Conservation (phyloP, 2,329 filamentous ascomycete genomes). For the Monilinia aucupariae region DNA sequence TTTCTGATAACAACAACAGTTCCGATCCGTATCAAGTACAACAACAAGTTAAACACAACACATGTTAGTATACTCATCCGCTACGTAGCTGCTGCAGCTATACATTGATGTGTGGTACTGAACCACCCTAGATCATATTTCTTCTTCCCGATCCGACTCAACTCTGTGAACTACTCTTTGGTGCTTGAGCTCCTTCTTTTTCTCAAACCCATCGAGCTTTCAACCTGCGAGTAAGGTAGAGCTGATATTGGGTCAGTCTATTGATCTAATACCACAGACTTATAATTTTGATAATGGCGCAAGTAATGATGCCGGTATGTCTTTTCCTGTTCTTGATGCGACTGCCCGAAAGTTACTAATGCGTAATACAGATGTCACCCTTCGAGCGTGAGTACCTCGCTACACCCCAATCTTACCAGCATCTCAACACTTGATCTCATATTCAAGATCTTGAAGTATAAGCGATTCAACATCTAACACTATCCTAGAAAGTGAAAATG, state of each 20-base stretch:
- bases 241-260: not conserved
- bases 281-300: not conserved
- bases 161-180: not conserved
- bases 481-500: conserved; percentile 5
- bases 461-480: not conserved
- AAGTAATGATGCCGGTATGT: conserved; percentile 11
- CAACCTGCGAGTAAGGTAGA: not conserved
- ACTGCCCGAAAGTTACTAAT: not conserved
- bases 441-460: not conserved
- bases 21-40: not conserved
- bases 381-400: conserved; percentile 6
- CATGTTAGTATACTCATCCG: not conserved
- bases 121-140: not conserved
- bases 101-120: not conserved
- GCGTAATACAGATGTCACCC: not conserved
- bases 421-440: not conserved
- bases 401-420: not conserved
- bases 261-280: not conserved
- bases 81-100: not conserved
- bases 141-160: not conserved
- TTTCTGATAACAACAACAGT: not conserved
- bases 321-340: not conserved
- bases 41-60: not conserved
- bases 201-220: not conserved
- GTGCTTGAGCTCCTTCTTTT: not conserved